A percentile compares a stretch with the other conserved stretches of the same genome.
Conservation (phyloP, 225 moss, liverwort and hornwort genomes). For the Asterella californica region DNA sequence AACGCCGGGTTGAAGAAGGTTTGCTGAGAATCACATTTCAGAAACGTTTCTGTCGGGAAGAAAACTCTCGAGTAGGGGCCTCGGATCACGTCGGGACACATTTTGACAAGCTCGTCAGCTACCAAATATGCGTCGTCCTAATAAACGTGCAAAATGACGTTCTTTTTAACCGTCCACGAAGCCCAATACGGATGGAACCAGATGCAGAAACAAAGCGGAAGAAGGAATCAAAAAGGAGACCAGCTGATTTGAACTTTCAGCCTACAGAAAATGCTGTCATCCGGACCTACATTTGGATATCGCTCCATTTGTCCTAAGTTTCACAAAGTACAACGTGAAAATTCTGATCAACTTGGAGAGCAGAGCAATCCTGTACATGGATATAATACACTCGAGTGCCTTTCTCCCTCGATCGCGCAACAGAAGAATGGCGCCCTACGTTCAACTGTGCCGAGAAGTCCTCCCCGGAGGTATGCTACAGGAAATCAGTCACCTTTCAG, state of each 20-base stretch:
- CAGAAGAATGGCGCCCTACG: not conserved
- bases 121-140: not conserved
- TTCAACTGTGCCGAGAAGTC: not conserved
- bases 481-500: not conserved
- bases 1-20: slow-evolving; percentile 2
- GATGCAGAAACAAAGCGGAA: not conserved
- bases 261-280: not conserved
- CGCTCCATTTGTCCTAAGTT: not conserved
- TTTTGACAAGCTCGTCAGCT: not conserved
- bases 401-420: not conserved
- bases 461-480: too few species aligned
- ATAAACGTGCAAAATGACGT: not conserved
- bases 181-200: not conserved
- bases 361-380: not conserved
- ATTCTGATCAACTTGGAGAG: not conserved
- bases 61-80: slow-evolving; percentile 18
- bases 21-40: slow-evolving; percentile 14
- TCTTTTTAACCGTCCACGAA: not conserved
- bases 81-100: slow-evolving; percentile 22
- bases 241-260: not conserved
- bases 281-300: not conserved
- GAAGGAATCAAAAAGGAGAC: not conserved
- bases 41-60: slow-evolving; percentile 6
- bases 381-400: not conserved
- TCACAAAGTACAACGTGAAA: not conserved